phyloP scores from a whole-genome alignment of 495 filamentous ascomycete genomes.

The Durotheca rogersii region DNA sequence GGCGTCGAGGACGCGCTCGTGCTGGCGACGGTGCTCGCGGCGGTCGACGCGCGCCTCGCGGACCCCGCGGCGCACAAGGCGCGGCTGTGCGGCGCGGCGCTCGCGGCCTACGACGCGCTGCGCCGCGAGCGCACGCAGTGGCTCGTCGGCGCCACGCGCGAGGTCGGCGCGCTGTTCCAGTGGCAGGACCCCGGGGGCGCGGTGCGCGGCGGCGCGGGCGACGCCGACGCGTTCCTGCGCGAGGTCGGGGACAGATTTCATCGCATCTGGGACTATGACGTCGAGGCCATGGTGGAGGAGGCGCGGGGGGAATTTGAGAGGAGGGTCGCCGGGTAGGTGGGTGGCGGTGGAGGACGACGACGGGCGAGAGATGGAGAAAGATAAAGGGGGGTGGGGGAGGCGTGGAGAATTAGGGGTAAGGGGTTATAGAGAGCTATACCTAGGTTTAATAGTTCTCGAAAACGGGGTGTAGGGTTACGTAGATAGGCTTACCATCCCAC shows the following conservation, averaged over 20 bases:
- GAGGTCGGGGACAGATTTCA: constrained; percentile 37
- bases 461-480: too few relatives aligned
- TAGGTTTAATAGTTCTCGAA: too few relatives aligned
- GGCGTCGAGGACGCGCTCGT: constrained; percentile 57
- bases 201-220: constrained; percentile 24
- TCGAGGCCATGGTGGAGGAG: constrained; percentile 36
- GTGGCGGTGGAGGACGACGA: not conserved
- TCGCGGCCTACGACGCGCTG: constrained; percentile 41
- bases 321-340: not conserved
- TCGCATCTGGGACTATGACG: constrained; percentile 44
- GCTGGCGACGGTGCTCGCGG: constrained; percentile 43
- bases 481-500: too few relatives aligned
- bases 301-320: constrained; percentile 11
- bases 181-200: too few relatives aligned
- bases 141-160: constrained; percentile 39
- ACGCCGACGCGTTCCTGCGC: constrained; percentile 35
- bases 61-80: too few relatives aligned
- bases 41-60: constrained; percentile 23
- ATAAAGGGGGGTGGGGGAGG: too few relatives aligned
- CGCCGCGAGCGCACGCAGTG: constrained; percentile 42
- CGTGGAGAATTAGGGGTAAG: too few relatives aligned
- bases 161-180: constrained; percentile 44
- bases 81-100: constrained; percentile 32
- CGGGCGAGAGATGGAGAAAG: too few relatives aligned
- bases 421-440: too few relatives aligned